phyloP scores from a whole-genome alignment of 2,329 filamentous ascomycete genomes.

The Rhinocladiella mackenziei region DNA sequence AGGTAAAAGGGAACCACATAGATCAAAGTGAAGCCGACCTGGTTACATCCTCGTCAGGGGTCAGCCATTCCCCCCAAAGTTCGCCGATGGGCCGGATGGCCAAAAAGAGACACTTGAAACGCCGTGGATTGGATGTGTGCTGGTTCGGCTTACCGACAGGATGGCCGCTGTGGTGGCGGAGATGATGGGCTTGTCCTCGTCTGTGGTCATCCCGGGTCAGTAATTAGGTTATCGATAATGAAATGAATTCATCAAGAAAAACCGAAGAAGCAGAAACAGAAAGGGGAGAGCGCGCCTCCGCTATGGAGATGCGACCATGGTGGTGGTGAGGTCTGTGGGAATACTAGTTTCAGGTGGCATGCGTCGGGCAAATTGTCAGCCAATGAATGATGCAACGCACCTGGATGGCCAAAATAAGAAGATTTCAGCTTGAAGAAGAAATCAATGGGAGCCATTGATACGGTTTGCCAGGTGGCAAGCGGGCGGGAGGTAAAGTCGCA shows the following conservation, averaged over 20 bases:
- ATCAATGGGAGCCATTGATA: conserved; percentile 20
- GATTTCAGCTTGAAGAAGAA: conserved; percentile 18
- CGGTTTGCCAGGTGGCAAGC: neutral
- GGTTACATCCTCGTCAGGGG: conserved; percentile 7
- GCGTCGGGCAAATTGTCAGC: conserved; percentile 5
- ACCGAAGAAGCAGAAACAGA: no score
- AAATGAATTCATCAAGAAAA: no score
- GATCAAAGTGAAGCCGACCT: conserved; percentile 74
- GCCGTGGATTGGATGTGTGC: conserved; percentile 1
- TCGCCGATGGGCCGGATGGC: no score
- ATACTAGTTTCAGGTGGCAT: conserved; percentile 21
- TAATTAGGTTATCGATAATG: conserved; percentile 20
- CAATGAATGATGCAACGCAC: conserved; percentile 24
- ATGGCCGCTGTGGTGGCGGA: conserved; percentile 37
- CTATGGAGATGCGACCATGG: no score
- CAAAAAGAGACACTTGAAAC: neutral
- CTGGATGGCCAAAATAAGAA: conserved; percentile 23
- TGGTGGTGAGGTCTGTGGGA: conserved; percentile 7
- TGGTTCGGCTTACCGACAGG: conserved; percentile 36
- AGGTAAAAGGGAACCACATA: conserved; percentile 93
- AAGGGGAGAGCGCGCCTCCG: no score
- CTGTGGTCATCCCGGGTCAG: conserved; percentile 28
- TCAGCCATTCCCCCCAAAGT: neutral
- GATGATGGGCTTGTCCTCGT: conserved; percentile 36
- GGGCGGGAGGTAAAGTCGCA: neutral